Conservation (phyloP, 2,329 filamentous ascomycete genomes). For the Fusarium sp. region DNA sequence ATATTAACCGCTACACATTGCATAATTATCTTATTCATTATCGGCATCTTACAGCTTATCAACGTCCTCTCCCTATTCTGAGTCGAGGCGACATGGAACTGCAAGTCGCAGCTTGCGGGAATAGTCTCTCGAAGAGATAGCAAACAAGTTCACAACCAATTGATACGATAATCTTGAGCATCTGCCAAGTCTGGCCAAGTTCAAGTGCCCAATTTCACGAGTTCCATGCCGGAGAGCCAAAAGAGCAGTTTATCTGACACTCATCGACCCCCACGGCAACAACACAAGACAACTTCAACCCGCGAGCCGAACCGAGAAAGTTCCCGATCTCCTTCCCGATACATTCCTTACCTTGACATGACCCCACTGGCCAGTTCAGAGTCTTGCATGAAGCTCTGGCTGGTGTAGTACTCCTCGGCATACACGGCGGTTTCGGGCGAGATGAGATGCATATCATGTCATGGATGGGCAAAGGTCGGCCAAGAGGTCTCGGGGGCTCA, state of each 20-base stretch:
- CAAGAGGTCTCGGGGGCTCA: not conserved
- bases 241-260: not conserved
- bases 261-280: not conserved
- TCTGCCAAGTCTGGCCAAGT: not conserved
- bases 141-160: not conserved
- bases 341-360: not conserved
- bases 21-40: not conserved
- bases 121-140: not conserved
- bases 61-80: not conserved
- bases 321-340: not conserved
- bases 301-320: constrained; percentile 5
- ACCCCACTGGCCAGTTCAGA: not conserved
- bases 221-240: not conserved
- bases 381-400: not conserved
- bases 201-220: not conserved
- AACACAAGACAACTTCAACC: not conserved
- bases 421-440: not conserved
- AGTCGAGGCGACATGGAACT: not conserved
- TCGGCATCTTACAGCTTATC: not conserved
- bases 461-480: not conserved
- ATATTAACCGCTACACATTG: not conserved
- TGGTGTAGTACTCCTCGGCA: not conserved
- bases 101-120: not conserved
- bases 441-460: constrained; percentile 5
- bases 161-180: not conserved